These are phyloP conservation scores for Arthrocladium fulminans DNA, from an alignment of 2,329 filamentous ascomycete species.

Conservation along the genomic window DNA sequence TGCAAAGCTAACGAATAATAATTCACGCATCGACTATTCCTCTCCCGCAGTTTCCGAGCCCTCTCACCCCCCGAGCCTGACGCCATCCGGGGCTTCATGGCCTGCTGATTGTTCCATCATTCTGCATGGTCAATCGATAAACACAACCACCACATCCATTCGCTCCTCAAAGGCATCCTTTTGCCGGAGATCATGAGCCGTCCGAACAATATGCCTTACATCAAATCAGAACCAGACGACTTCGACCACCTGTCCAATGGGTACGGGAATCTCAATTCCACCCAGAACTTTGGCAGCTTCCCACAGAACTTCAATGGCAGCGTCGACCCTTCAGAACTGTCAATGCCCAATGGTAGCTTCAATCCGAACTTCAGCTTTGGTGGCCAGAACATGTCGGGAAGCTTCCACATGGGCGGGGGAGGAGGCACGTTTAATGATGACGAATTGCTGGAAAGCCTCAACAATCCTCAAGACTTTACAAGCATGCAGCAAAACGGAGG, in stretches of 20 bases:
- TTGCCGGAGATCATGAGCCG: constrained; percentile 5
- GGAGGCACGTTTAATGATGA: constrained; percentile 72
- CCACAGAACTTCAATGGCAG: constrained; percentile 41
- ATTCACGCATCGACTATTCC: neutral
- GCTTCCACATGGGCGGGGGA: constrained; percentile 68
- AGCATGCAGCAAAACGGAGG: constrained; percentile 33
- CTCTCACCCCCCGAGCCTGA: neutral
- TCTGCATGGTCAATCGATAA: neutral
- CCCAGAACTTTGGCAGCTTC: constrained; percentile 39
- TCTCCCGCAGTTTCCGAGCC: constrained; percentile 1
- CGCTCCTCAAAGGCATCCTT: neutral
- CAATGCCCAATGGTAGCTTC: constrained; percentile 49
- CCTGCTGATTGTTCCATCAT: constrained; percentile 6
- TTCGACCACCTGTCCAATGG: constrained; percentile 45
- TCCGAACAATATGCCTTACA: constrained; percentile 50
- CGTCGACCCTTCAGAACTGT: constrained; percentile 79
- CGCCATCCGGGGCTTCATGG: constrained; percentile 2
- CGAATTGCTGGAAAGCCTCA: constrained; percentile 70
- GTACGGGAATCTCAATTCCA: constrained; percentile 31
- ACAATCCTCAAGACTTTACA: constrained; percentile 15
- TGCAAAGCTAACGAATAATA: neutral
- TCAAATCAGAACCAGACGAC: constrained; percentile 61
- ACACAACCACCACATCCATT: neutral
- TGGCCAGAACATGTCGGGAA: constrained; percentile 57
- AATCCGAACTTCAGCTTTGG: constrained; percentile 51